A percentile compares a stretch with the other conserved stretches of the same genome.
Conservation (phyloP, 176 grass and related monocot species). For the Aegilops sharonensis region DNA sequence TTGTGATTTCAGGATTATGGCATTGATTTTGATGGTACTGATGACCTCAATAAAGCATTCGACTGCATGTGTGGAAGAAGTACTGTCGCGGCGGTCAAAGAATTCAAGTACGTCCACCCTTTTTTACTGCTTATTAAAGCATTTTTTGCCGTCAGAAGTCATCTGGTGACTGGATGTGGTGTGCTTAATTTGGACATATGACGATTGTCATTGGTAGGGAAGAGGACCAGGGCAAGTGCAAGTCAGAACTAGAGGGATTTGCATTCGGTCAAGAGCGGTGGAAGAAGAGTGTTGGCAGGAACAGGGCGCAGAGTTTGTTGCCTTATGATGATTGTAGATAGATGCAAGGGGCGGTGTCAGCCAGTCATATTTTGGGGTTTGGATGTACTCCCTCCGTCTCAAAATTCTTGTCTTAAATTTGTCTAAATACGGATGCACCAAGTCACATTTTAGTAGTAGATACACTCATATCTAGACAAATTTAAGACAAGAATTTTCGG, state of each 20-base stretch:
- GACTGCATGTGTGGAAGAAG: slow-evolving; percentile 35
- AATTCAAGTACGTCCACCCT: slow-evolving; percentile 25
- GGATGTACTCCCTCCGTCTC: background rate
- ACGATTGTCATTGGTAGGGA: slow-evolving; percentile 26
- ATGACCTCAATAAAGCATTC: slow-evolving; percentile 24
- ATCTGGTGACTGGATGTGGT: background rate
- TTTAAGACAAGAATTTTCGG: too few relatives aligned
- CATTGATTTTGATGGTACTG: slow-evolving; percentile 25
- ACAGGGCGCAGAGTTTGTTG: background rate
- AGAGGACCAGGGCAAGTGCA: slow-evolving; percentile 15
- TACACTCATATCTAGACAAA: too few relatives aligned
- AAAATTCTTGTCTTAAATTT: too few relatives aligned
- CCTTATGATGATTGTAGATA: background rate
- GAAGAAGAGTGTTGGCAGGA: background rate
- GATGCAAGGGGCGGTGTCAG: background rate
- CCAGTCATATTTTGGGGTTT: background rate
- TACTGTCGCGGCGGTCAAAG: slow-evolving; percentile 20
- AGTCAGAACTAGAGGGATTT: background rate
- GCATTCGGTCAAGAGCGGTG: background rate
- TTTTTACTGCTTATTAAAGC: background rate
- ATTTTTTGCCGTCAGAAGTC: background rate
- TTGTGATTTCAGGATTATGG: slow-evolving; percentile 39
- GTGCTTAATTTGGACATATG: background rate
- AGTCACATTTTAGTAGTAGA: too few relatives aligned
- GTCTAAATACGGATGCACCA: too few relatives aligned